A percentile compares a stretch with the other conserved stretches of the same genome.
Conservation (phyloP, 495 filamentous ascomycete species). For the Aspergillus nidulans region DNA sequence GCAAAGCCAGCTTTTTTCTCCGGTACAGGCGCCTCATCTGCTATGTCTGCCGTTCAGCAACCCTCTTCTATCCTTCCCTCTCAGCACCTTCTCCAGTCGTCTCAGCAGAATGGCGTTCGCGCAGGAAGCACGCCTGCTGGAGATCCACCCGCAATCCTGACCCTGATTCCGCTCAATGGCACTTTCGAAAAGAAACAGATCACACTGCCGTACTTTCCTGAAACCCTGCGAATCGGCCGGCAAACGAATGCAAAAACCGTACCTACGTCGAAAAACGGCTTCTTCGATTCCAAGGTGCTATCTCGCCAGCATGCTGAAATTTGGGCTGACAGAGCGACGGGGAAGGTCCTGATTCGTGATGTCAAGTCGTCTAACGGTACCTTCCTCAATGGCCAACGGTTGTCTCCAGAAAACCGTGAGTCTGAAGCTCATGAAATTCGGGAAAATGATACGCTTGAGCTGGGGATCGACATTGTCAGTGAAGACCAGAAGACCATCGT, state of each 20-base stretch:
- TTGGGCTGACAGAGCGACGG: slow-evolving; percentile 79
- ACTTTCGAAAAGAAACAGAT: slow-evolving; percentile 98
- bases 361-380: slow-evolving; percentile 98
- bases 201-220: slow-evolving; percentile 80
- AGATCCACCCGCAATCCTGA: slow-evolving; percentile 69
- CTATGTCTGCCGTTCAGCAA: slow-evolving; percentile 71
- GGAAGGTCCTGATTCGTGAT: slow-evolving; percentile 93
- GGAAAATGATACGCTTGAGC: slow-evolving; percentile 80
- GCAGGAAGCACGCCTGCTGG: slow-evolving; percentile 49
- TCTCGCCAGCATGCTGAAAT: slow-evolving; percentile 95
- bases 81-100: slow-evolving; percentile 58
- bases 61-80: slow-evolving; percentile 68
- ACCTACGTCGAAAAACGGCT: slow-evolving; percentile 84
- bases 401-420: slow-evolving; percentile 90
- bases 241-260: slow-evolving; percentile 96
- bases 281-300: slow-evolving; percentile 95
- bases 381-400: slow-evolving; percentile 87
- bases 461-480: slow-evolving; percentile 97
- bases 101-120: slow-evolving; percentile 61
- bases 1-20: slow-evolving; percentile 59
- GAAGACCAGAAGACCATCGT: slow-evolving; percentile 98
- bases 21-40: slow-evolving; percentile 61
- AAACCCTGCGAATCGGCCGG: slow-evolving; percentile 85
- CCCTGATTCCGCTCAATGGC: slow-evolving; percentile 80
- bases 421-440: slow-evolving; percentile 90